Evolutionary conservation across 1,284 basidiomycete species (phyloP).

Genomic region (Naganishia liquefaciens): DNA sequence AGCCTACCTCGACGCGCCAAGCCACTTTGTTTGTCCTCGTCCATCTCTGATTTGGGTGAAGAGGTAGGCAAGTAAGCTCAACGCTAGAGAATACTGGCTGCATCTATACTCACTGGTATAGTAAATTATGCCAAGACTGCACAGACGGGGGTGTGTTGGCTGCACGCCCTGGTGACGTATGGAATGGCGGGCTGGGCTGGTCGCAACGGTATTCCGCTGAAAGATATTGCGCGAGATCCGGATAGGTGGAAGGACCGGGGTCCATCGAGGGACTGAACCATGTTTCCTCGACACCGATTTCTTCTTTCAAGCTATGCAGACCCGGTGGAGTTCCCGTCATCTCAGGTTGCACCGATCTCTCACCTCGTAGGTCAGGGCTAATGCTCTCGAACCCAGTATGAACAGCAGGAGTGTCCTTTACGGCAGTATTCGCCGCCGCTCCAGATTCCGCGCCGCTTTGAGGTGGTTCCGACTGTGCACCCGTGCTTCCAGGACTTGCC

Average conservation of each 20-base stretch:
- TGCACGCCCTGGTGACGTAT: background rate
- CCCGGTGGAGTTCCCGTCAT: background rate
- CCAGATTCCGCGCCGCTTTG: background rate
- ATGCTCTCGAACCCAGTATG: too few species aligned
- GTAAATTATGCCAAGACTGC: constrained; percentile 33
- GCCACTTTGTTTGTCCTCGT: constrained; percentile 43
- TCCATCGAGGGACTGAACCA: background rate
- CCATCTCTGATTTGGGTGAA: constrained; percentile 33
- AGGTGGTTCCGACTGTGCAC: constrained; percentile 18
- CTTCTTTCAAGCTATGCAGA: background rate
- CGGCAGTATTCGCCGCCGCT: constrained; percentile 19
- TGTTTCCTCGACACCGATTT: background rate
- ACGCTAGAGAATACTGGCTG: background rate
- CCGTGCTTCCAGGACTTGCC: constrained; percentile 36
- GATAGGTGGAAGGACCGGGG: background rate
- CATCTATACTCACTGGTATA: constrained; percentile 36
- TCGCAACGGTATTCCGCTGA: background rate
- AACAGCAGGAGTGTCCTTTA: constrained; percentile 29
- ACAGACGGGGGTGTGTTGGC: background rate
- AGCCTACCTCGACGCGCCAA: constrained; percentile 42
- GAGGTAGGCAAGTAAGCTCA: background rate
- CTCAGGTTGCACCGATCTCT: too few species aligned
- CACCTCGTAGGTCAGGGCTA: too few species aligned
- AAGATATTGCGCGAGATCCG: constrained; percentile 4
- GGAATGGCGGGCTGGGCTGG: background rate